A percentile compares a stretch with the other conserved stretches of the same genome.
Evolutionary conservation across 768 basidiomycete species (phyloP).

Genomic region (Krasilnikovozyma curviuscula): DNA sequence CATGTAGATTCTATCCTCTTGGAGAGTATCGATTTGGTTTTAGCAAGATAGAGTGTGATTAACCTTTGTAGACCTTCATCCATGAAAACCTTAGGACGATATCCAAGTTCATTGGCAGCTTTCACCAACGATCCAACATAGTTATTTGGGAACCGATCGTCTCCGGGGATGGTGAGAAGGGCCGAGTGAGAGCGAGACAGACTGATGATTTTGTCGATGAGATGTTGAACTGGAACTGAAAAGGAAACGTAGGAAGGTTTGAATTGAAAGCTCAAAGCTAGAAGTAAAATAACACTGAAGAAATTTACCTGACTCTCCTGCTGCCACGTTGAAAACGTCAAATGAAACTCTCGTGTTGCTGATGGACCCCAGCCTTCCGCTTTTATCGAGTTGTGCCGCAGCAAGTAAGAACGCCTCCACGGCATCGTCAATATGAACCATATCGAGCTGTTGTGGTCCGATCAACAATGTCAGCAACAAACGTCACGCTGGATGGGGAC

Average conservation of each 20-base stretch:
- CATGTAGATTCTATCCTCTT: too few relatives aligned
- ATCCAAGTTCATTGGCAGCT: slow-evolving; percentile 16
- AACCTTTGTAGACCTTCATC: slow-evolving; percentile 18
- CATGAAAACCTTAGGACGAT: slow-evolving; percentile 17
- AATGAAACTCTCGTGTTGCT: not conserved
- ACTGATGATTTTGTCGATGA: slow-evolving; percentile 18
- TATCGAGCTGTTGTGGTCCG: slow-evolving; percentile 16
- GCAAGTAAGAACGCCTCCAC: slow-evolving; percentile 19
- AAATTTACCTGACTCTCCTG: slow-evolving; percentile 18
- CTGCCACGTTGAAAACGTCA: slow-evolving; percentile 19
- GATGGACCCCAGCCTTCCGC: not conserved
- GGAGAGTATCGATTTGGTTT: too few relatives aligned
- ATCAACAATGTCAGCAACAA: too few relatives aligned
- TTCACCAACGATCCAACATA: not conserved
- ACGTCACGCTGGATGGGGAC: too few relatives aligned
- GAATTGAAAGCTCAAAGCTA: too few relatives aligned
- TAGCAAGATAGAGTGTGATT: too few relatives aligned
- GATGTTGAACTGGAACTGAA: slow-evolving; percentile 13
- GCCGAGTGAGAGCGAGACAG: slow-evolving; percentile 20
- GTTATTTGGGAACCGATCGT: slow-evolving; percentile 1
- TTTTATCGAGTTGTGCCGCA: slow-evolving; percentile 8
- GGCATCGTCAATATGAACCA: slow-evolving; percentile 22
- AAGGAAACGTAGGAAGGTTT: too few relatives aligned
- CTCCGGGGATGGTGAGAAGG: slow-evolving; percentile 16
- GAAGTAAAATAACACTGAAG: too few relatives aligned